Evolutionary conservation across 1,284 basidiomycete genomes (phyloP).

Genomic region (Moniliophthora roreri): DNA sequence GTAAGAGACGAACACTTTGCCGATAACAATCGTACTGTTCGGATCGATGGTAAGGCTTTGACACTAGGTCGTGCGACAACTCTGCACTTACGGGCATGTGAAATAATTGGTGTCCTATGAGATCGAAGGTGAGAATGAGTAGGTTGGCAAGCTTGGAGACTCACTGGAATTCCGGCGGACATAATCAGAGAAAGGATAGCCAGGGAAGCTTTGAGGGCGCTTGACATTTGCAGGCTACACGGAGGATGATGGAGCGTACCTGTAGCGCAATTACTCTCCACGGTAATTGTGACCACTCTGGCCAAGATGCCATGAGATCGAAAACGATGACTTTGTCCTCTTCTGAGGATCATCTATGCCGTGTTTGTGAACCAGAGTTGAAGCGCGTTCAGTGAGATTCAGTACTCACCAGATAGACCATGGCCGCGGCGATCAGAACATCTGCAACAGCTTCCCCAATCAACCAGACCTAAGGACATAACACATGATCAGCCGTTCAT

Average conservation of each 20-base stretch:
- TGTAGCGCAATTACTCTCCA: conserved; percentile 18
- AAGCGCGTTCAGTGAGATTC: no score
- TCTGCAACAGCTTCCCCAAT: conserved; percentile 19
- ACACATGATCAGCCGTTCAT: no score
- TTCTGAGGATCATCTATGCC: no score
- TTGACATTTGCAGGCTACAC: neutral
- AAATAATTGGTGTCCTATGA: conserved; percentile 8
- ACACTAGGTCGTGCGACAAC: no score
- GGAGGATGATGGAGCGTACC: neutral
- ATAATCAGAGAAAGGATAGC: no score
- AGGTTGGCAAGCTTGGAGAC: no score
- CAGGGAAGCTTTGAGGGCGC: no score
- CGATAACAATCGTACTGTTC: no score
- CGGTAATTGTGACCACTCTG: conserved; percentile 11
- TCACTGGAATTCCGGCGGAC: no score
- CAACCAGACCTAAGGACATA: conserved; percentile 19
- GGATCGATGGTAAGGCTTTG: neutral
- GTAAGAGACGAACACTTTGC: no score
- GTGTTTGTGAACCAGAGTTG: neutral
- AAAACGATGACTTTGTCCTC: neutral
- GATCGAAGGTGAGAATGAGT: no score
- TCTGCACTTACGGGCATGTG: conserved; percentile 13
- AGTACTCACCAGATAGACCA: conserved; percentile 18
- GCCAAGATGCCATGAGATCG: conserved; percentile 6
- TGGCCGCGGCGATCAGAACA: conserved; percentile 18